A percentile compares a stretch with the other conserved stretches of the same genome.
These are phyloP conservation scores for Scheffersomyces insectosa DNA, from an alignment of 1,139 yeast genomes.

Conservation along the genomic window DNA sequence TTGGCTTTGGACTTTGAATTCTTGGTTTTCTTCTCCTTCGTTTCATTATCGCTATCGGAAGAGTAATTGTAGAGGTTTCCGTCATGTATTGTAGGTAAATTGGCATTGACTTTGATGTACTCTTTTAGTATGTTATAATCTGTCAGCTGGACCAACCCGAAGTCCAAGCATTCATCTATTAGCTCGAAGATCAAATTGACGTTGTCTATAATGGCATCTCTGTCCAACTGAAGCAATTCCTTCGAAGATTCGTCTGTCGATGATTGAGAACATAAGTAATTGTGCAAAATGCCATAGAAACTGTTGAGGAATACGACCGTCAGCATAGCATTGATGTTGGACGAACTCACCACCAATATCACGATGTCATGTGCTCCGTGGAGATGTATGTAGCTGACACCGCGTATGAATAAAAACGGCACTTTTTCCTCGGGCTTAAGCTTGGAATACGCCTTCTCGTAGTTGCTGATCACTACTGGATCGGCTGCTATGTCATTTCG, in stretches of 20 bases:
- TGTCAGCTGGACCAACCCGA: conserved; percentile 44
- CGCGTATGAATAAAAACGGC: conserved; percentile 32
- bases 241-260: not conserved
- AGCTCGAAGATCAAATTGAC: conserved; percentile 41
- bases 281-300: conserved; percentile 31
- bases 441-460: conserved; percentile 25
- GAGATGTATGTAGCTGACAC: conserved; percentile 34
- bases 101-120: conserved; percentile 43
- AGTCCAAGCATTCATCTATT: conserved; percentile 48
- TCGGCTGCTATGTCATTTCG: conserved; percentile 34
- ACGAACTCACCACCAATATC: conserved; percentile 32
- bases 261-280: conserved; percentile 24
- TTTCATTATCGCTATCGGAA: conserved; percentile 13
- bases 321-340: conserved; percentile 45
- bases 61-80: conserved; percentile 10
- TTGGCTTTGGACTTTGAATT: conserved; percentile 8
- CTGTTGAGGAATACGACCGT: conserved; percentile 36
- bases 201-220: conserved; percentile 42
- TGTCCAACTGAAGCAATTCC: conserved; percentile 12
- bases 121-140: conserved; percentile 47
- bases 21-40: not conserved
- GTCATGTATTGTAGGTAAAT: conserved; percentile 23
- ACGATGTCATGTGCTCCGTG: conserved; percentile 31
- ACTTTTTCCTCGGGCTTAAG: conserved; percentile 24
- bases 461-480: conserved; percentile 23